Base-by-base conservation (phyloP, 2,329 filamentous ascomycete genomes). In the Diaporthe ilicicola region DNA sequence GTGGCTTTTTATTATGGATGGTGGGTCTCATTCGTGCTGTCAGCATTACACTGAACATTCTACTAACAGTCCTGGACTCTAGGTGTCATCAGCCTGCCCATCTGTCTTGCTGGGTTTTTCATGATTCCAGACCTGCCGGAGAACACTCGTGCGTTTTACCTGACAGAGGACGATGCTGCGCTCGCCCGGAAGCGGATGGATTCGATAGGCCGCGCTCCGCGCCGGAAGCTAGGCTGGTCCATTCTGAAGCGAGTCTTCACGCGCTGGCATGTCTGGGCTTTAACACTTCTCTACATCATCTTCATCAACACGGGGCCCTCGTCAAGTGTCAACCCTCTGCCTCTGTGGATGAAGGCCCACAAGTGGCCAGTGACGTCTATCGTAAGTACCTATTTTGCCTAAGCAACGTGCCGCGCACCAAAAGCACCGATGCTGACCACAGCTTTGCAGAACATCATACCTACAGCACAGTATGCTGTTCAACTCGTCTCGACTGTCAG, bases 401-500 rank as follows among this genome's bases (percentile, higher is more conserved):
- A 3, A 19, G 15, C 12, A 7, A 29, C 32, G 7, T 51, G 10
- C 53, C 6, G 34, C 13, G 37, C 17, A 22, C 4, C 17, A 1
- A 6, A n/a, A 32, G 15, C 34, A 46, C 8, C 17, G 9, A 22
- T 10, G 24, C 34, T 72, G 24, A 70, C 29, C 32, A 19, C 1
- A 37, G 13, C 5, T 7, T 5, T n/a, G 2, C 5, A 72, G 71
- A 88, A 88, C 65, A 84, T 84, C 19, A 86, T 87, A 48, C 85
- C 85, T 0, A 84, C 85, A 0, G 81, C 81, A 0, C 83, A 79
- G 2, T 82, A 79, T 27, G 79, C 74, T 4, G 74, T 80, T 6
- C 78, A 79, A 37, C 74, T 89, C 1, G 80, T 89, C 5, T 84
- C 83, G 9, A 90, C 88, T 0, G 79, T 90, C 0, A 77, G 80